Conservation (phyloP, 352 stramenopile species). For the Pythium monospermum region DNA sequence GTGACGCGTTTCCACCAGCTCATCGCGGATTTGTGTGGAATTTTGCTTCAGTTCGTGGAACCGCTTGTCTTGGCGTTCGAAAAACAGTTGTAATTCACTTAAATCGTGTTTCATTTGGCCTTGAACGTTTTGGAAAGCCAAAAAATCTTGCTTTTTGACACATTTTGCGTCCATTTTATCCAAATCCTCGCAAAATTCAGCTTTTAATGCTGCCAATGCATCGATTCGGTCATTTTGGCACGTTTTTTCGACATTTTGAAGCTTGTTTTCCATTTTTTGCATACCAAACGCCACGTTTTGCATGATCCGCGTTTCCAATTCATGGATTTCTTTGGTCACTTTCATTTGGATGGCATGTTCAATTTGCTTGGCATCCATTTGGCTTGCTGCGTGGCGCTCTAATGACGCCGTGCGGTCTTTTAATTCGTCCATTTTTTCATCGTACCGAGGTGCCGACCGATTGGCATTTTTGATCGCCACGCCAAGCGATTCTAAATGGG, state of each 20-base stretch:
- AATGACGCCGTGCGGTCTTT: slow-evolving; percentile 45
- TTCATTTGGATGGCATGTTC: slow-evolving; percentile 62
- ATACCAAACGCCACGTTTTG: slow-evolving; percentile 52
- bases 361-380: slow-evolving; percentile 60
- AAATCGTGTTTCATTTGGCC: slow-evolving; percentile 61
- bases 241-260: slow-evolving; percentile 49
- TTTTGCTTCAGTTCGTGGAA: slow-evolving; percentile 49
- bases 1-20: slow-evolving; percentile 44
- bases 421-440: slow-evolving; percentile 55
- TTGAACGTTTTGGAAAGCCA: slow-evolving; percentile 50
- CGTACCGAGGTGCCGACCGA: slow-evolving; percentile 35
- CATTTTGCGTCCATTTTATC: slow-evolving; percentile 41
- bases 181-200: slow-evolving; percentile 51
- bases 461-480: slow-evolving; percentile 28
- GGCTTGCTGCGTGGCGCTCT: slow-evolving; percentile 43
- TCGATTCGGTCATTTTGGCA: slow-evolving; percentile 44
- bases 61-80: slow-evolving; percentile 67
- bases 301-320: slow-evolving; percentile 58
- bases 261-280: slow-evolving; percentile 70
- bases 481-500: slow-evolving; percentile 49
- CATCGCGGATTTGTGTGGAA: slow-evolving; percentile 39
- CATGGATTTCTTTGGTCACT: slow-evolving; percentile 60
- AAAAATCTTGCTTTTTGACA: slow-evolving; percentile 46
- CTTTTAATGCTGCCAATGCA: slow-evolving; percentile 43
- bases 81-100: slow-evolving; percentile 37